Conservation (phyloP, 306 rosid genomes). For the Cucurbita maxima region DNA sequence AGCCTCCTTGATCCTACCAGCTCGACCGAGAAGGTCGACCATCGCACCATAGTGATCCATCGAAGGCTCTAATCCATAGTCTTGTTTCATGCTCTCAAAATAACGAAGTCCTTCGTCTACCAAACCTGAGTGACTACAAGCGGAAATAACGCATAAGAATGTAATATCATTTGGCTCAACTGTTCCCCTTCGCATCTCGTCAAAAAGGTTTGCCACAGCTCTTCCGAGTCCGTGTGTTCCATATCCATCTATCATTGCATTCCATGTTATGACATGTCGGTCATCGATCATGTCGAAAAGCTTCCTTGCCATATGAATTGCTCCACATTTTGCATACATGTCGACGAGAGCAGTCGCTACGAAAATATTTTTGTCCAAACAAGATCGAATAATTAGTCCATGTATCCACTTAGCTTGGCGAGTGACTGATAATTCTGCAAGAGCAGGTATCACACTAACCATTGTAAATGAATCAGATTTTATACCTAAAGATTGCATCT, state of each 20-base stretch:
- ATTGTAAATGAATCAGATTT: conserved; percentile 76
- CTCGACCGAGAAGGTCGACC: conserved; percentile 84
- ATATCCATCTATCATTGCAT: conserved; percentile 81
- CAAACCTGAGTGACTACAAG: conserved; percentile 79
- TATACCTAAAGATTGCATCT: conserved; percentile 41
- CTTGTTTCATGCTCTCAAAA: conserved; percentile 51
- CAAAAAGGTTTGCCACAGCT: conserved; percentile 46
- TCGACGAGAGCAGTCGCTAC: conserved; percentile 78
- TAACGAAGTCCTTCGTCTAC: conserved; percentile 56
- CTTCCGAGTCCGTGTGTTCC: conserved; percentile 81
- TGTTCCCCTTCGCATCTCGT: conserved; percentile 38
- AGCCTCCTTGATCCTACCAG: conserved; percentile 53
- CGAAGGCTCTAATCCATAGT: conserved; percentile 48
- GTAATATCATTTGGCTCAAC: conserved; percentile 50
- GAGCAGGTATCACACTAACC: conserved; percentile 69
- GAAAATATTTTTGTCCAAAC: conserved; percentile 51
- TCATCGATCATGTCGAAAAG: conserved; percentile 66
- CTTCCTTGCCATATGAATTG: conserved; percentile 47
- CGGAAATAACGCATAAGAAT: conserved; percentile 62
- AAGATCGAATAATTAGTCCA: conserved; percentile 53
- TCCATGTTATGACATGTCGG: conserved; percentile 79
- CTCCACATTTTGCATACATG: conserved; percentile 76
- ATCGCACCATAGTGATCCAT: conserved; percentile 88
- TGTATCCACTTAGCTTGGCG: conserved; percentile 94
- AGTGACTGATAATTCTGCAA: conserved; percentile 66